These are phyloP conservation scores for Ceratobasidium theobromae DNA, from an alignment of 1,284 basidiomycete species.

Conservation along the genomic window DNA sequence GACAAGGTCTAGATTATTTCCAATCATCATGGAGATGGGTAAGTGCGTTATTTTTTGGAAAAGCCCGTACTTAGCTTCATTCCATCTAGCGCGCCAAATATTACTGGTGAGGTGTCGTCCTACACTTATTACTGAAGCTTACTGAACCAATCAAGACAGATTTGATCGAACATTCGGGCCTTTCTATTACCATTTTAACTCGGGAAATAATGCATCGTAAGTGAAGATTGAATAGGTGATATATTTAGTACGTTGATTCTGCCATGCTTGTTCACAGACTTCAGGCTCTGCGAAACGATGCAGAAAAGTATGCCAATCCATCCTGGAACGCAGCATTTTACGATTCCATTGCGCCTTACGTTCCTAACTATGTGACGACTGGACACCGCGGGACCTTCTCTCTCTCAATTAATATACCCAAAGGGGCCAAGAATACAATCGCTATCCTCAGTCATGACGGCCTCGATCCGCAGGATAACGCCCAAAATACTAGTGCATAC, in stretches of 20 bases:
- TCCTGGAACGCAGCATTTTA: constrained; percentile 40
- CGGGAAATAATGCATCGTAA: constrained; percentile 12
- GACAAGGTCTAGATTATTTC: constrained; percentile 13
- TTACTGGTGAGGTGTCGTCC: neutral
- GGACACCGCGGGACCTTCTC: constrained; percentile 37
- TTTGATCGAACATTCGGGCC: constrained; percentile 24
- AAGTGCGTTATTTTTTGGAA: neutral
- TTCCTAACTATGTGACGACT: constrained; percentile 38
- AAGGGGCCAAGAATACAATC: constrained; percentile 36
- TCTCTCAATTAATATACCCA: constrained; percentile 37
- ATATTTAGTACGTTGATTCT: neutral
- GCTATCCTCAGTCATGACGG: constrained; percentile 40
- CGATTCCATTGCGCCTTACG: constrained; percentile 39
- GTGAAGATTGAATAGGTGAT: neutral
- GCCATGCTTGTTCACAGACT: neutral
- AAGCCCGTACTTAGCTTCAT: neutral
- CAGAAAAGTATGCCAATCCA: constrained; percentile 34
- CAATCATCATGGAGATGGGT: constrained; percentile 26
- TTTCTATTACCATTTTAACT: constrained; percentile 23
- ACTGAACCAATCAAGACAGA: neutral
- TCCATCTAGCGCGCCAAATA: constrained; percentile 1
- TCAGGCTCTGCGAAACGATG: constrained; percentile 35
- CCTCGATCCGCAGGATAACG: constrained; percentile 40
- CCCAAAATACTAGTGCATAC: constrained; percentile 31
- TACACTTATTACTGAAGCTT: too few species aligned